Evolutionary conservation across 2,329 filamentous ascomycete genomes (phyloP).

Genomic region (Elsinoe necatrix): DNA sequence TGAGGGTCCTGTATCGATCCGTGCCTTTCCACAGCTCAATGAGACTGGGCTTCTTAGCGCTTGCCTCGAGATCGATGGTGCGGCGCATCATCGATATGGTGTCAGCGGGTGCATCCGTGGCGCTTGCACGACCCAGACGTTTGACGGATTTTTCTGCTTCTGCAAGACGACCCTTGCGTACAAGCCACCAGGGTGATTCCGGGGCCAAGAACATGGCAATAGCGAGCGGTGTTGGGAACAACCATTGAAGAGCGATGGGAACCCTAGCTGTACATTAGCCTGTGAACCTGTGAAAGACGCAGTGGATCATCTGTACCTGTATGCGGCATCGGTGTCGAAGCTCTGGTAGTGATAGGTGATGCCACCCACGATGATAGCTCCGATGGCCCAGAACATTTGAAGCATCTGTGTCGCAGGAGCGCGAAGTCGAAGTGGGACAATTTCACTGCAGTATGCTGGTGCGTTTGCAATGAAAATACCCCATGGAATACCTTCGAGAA

Average conservation of each 20-base stretch:
- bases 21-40: conserved; percentile 49
- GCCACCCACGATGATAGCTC: conserved; percentile 51
- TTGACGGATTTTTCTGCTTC: conserved; percentile 39
- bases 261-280: conserved; percentile 22
- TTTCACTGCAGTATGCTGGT: conserved; percentile 54
- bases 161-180: conserved; percentile 41
- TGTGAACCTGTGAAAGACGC: background rate
- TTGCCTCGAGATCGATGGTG: conserved; percentile 46
- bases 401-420: conserved; percentile 54
- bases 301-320: conserved; percentile 27
- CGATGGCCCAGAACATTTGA: conserved; percentile 60
- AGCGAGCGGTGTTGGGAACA: conserved; percentile 49
- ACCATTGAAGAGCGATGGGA: conserved; percentile 52
- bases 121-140: conserved; percentile 41
- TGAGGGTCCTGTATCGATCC: conserved; percentile 46
- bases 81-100: conserved; percentile 53
- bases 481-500: conserved; percentile 56
- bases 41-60: conserved; percentile 40
- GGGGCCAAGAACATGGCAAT: conserved; percentile 45
- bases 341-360: conserved; percentile 48
- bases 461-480: conserved; percentile 59
- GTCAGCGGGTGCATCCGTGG: conserved; percentile 30
- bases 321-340: conserved; percentile 28
- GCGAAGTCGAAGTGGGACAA: conserved; percentile 51
- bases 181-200: conserved; percentile 49